Evolutionary conservation across 1,139 yeast genomes (phyloP).

Genomic region (Candida frijolesensis): DNA sequence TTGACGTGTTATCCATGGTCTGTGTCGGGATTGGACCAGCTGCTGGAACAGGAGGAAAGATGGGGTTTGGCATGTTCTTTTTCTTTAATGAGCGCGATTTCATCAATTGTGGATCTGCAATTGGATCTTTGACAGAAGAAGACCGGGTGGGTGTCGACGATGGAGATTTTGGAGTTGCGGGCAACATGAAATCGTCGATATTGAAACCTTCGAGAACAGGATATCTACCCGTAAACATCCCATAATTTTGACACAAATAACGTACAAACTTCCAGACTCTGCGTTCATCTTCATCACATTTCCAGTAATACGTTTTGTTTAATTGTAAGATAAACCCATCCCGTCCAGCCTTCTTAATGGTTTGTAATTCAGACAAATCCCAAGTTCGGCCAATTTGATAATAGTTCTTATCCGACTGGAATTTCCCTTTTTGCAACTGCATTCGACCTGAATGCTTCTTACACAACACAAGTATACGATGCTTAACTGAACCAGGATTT

Average conservation of each 20-base stretch:
- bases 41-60: constrained; percentile 6
- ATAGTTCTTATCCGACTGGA: constrained; percentile 63
- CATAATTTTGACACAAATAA: constrained; percentile 62
- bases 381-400: constrained; percentile 94
- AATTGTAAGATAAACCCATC: constrained; percentile 65
- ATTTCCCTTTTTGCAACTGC: constrained; percentile 84
- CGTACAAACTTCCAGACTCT: constrained; percentile 60
- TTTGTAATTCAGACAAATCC: constrained; percentile 74
- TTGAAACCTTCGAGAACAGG: constrained; percentile 56
- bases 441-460: constrained; percentile 59
- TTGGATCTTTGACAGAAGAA: constrained; percentile 18
- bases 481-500: constrained; percentile 38
- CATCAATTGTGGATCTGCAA: constrained; percentile 22
- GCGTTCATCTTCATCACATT: constrained; percentile 67
- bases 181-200: constrained; percentile 38
- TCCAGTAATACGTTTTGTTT: constrained; percentile 88
- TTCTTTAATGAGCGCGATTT: constrained; percentile 30
- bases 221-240: constrained; percentile 64
- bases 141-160: constrained; percentile 8
- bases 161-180: constrained; percentile 25
- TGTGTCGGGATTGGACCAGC: constrained; percentile 6
- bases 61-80: constrained; percentile 29
- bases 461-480: constrained; percentile 44
- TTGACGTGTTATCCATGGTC: neutral
- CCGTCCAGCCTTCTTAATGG: constrained; percentile 52